Evolutionary conservation across 2,329 filamentous ascomycete genomes (phyloP), one percentile per base, ranked within the genome.

Genomic region (Aspergillus felis): DNA sequence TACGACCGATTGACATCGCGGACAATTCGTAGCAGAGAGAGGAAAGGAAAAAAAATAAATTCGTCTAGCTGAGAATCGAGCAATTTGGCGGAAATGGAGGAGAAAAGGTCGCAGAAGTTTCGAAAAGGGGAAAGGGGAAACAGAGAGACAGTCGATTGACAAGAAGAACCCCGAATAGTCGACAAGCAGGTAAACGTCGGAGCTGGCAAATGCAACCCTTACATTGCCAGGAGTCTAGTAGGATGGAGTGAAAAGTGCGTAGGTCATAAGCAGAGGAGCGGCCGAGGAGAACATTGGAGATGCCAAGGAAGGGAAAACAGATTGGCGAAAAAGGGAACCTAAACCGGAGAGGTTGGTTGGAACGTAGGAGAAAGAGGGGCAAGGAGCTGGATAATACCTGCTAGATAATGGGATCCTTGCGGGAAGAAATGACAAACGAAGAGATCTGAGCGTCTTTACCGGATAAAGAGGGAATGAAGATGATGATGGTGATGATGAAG

Each of bases 1-100:
- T 32, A 29, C 55, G 42, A 50, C 52, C 59, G 53, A 53, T 62
- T 56, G 56, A 52, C 63, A 65, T 65, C 25, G 61, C 58, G 63
- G 57, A 51, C 28, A 22, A 50, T 42, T 54, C 42, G 46, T 27
- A 2, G 22, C 24, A 47, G 54, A 22, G 20, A 50, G 49, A 50
- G 54, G 46, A 48, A 50, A 12, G 28, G 25, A 12, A 25, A 49
- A 53, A 44, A 41, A 35, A 29, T 29, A 12, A 53, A 54, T 53
- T 17, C 32, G 32, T 17, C 49, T 53, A 47, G 50, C 38, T 54
- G 41, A 51, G 48, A 54, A 57, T 53, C 53, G 56, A 50, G 52
- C 50, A 28, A 41, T 17, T 54, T 56, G 56, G 50, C 51, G 47
- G 53, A 47, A 55, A 54, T 56, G 52, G 53, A 60, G 52, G 59